Conservation (phyloP, 2,329 filamentous ascomycete species). For the Arthrobotrys megalospora region DNA sequence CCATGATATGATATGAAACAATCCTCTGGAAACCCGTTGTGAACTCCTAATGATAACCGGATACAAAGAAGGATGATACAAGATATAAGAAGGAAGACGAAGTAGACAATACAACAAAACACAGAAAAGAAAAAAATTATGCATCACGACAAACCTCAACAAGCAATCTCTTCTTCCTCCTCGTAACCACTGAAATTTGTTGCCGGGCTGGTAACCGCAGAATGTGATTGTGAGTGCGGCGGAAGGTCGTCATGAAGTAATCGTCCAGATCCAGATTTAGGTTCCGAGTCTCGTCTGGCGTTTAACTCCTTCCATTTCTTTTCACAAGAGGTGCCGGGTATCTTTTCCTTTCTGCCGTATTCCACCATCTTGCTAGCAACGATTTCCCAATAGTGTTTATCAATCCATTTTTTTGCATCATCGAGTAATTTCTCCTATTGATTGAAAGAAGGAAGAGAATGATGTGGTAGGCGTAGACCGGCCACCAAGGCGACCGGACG, state of each 20-base stretch:
- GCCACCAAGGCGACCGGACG: constrained; percentile 15
- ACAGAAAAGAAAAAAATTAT: constrained; percentile 4
- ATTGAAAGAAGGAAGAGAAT: constrained; percentile 38
- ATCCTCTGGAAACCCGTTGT: constrained; percentile 23
- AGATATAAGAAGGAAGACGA: neutral
- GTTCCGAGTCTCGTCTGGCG: constrained; percentile 48
- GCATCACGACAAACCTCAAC: constrained; percentile 10
- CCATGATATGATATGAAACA: constrained; percentile 40
- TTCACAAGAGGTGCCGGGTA: constrained; percentile 65
- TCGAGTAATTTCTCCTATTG: constrained; percentile 65
- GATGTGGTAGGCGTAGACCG: constrained; percentile 34
- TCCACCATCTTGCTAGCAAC: constrained; percentile 66
- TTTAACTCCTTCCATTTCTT: constrained; percentile 66
- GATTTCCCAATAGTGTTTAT: constrained; percentile 65
- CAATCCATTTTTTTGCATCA: constrained; percentile 65
- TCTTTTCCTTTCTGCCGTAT: constrained; percentile 65
- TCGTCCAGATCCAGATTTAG: constrained; percentile 48
- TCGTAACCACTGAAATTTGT: constrained; percentile 49
- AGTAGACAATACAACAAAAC: neutral
- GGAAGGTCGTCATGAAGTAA: constrained; percentile 52
- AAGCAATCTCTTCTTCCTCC: constrained; percentile 40
- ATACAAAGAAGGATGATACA: constrained; percentile 4
- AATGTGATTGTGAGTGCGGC: constrained; percentile 41
- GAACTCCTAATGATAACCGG: constrained; percentile 46
- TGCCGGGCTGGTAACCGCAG: constrained; percentile 31